Percentiles rank a stretch among this genome's conserved stretches.
Evolutionary conservation across 2,329 filamentous ascomycete genomes (phyloP).

Genomic region (Ophiostoma perfectum): DNA sequence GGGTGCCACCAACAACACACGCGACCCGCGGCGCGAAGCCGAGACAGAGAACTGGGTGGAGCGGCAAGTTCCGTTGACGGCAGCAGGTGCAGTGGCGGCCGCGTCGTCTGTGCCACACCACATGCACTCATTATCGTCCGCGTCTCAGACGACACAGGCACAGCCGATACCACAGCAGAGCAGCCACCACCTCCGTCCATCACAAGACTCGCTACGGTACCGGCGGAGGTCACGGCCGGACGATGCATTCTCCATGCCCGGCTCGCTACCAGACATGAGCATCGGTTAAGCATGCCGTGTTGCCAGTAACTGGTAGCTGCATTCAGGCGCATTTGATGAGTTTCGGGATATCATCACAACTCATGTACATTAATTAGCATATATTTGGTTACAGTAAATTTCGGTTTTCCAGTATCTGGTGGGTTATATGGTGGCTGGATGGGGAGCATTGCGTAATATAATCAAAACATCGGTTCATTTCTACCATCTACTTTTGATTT

Average conservation of each 20-base stretch:
- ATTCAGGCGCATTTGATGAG: constrained; percentile 8
- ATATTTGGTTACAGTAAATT: neutral
- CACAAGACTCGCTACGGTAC: constrained; percentile 35
- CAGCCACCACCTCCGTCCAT: constrained; percentile 20
- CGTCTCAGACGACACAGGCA: neutral
- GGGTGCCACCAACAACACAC: constrained; percentile 30
- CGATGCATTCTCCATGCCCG: constrained; percentile 44
- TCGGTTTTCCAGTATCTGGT: neutral
- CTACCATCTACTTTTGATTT: no score
- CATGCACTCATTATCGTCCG: constrained; percentile 3
- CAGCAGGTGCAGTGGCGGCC: constrained; percentile 10
- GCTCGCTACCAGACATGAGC: constrained; percentile 40
- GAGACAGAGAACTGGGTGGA: constrained; percentile 28
- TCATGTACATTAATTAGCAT: constrained; percentile 3
- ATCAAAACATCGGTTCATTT: no score
- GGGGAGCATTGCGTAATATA: no score
- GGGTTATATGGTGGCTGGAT: no score
- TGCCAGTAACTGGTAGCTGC: neutral
- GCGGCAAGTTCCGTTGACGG: constrained; percentile 27
- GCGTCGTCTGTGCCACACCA: constrained; percentile 16
- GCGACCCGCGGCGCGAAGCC: constrained; percentile 33
- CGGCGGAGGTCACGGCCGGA: constrained; percentile 35
- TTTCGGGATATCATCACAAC: neutral
- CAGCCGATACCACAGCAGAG: neutral
- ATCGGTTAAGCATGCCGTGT: neutral